Percentiles rank a stretch among this genome's conserved stretches.
Evolutionary conservation across 2,329 filamentous ascomycete genomes (phyloP).

Genomic region (Ascochyta rabiei): DNA sequence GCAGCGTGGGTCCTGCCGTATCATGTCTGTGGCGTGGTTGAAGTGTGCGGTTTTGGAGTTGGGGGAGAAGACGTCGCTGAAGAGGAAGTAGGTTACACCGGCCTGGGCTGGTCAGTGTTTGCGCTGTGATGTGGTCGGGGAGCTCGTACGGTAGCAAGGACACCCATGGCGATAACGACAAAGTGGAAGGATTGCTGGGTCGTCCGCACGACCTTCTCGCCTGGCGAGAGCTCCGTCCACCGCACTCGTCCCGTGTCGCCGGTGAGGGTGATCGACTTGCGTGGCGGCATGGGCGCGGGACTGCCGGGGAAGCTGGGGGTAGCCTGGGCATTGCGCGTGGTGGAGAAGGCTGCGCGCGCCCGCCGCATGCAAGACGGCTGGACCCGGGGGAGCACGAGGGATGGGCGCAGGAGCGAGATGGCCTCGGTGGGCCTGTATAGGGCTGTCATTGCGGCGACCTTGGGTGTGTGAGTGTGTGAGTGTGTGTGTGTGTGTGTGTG

Average conservation of each 20-base stretch:
- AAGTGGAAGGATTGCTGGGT: constrained; percentile 94
- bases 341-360: constrained; percentile 35
- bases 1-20: constrained; percentile 75
- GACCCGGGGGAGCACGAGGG: constrained; percentile 32
- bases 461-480: not conserved
- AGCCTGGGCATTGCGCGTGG: constrained; percentile 30
- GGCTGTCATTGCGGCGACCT: constrained; percentile 31
- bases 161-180: constrained; percentile 73
- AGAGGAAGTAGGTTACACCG: constrained; percentile 63
- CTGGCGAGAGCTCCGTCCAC: constrained; percentile 76
- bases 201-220: constrained; percentile 81
- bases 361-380: constrained; percentile 14
- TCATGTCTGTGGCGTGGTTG: constrained; percentile 81
- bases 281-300: constrained; percentile 54
- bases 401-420: constrained; percentile 37
- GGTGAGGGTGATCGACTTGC: constrained; percentile 78
- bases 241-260: constrained; percentile 84
- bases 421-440: constrained; percentile 40
- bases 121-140: not conserved
- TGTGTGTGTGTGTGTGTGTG: not conserved
- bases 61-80: constrained; percentile 51
- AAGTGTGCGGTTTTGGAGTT: constrained; percentile 88
- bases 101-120: constrained; percentile 56
- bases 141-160: constrained; percentile 72
- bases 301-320: constrained; percentile 35